Evolutionary conservation across 768 basidiomycete species (phyloP).

Genomic region (Mycena latifolia): DNA sequence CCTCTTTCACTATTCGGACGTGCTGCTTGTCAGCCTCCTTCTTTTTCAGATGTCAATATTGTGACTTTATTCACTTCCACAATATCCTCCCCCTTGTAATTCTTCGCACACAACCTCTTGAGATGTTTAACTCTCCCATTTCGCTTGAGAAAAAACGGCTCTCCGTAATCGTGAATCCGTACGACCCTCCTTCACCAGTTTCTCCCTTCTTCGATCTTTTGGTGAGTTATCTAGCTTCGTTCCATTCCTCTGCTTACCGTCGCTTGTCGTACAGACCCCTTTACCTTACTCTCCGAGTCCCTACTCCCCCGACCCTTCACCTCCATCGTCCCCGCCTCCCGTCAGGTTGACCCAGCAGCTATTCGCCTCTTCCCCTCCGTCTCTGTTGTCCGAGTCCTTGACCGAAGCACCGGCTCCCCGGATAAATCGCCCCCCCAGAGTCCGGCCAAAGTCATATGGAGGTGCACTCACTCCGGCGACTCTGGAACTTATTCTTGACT

Average conservation of each 20-base stretch:
- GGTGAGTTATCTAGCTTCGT: background rate
- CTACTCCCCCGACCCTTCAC: slow-evolving; percentile 20
- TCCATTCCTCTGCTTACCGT: background rate
- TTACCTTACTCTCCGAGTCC: slow-evolving; percentile 26
- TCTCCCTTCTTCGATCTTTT: slow-evolving; percentile 32
- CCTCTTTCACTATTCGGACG: background rate
- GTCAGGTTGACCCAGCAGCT: slow-evolving; percentile 12
- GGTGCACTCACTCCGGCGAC: slow-evolving; percentile 36
- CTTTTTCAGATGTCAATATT: slow-evolving; percentile 14
- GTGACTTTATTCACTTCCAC: slow-evolving; percentile 18
- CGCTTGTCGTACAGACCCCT: slow-evolving; percentile 6
- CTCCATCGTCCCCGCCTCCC: slow-evolving; percentile 18
- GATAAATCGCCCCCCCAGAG: background rate
- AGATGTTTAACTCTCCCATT: slow-evolving; percentile 25
- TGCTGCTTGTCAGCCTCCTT: slow-evolving; percentile 24
- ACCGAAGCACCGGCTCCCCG: background rate
- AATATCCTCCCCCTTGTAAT: slow-evolving; percentile 1
- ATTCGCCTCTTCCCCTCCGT: slow-evolving; percentile 17
- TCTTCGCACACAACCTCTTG: slow-evolving; percentile 3
- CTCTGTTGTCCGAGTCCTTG: slow-evolving; percentile 1
- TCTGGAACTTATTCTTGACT: slow-evolving; percentile 35
- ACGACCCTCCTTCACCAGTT: slow-evolving; percentile 36
- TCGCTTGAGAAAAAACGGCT: slow-evolving; percentile 29
- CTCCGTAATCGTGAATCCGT: slow-evolving; percentile 30
- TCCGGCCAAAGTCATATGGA: slow-evolving; percentile 38